Percentiles rank a stretch among this genome's conserved stretches.
phyloP scores from a whole-genome alignment of 78 protist species.

The Protostelium mycophagum region DNA sequence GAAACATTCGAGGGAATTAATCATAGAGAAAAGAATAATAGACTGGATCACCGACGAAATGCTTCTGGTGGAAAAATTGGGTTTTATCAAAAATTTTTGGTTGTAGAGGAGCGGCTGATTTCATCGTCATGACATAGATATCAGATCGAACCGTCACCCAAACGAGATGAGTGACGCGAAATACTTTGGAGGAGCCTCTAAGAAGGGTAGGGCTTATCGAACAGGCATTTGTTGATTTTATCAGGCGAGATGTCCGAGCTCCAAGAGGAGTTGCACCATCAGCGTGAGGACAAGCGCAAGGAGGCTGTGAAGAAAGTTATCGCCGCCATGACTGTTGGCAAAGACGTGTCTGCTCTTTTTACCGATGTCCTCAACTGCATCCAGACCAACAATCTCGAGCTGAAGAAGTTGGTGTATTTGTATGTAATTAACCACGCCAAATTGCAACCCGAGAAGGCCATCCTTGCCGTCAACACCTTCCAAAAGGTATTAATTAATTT shows the following conservation, averaged over 20 bases:
- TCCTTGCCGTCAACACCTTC: conserved; percentile 97
- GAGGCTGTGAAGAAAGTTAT: conserved; percentile 98
- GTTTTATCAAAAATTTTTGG: no score
- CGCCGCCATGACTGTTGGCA: conserved; percentile 99
- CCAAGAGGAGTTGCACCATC: conserved; percentile 62
- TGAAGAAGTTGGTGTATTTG: conserved; percentile 98
- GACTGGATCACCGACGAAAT: no score
- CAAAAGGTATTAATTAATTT: conserved; percentile 59
- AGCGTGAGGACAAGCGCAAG: conserved; percentile 57
- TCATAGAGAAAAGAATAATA: no score
- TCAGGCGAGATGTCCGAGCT: conserved; percentile 72
- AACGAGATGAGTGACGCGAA: neutral
- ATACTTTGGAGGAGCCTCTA: neutral
- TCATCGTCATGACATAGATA: no score
- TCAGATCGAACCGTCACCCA: no score
- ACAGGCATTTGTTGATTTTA: neutral
- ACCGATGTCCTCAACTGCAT: conserved; percentile 92
- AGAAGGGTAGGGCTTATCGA: neutral
- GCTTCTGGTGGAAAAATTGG: no score
- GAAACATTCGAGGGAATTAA: no score
- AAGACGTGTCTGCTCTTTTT: conserved; percentile 90
- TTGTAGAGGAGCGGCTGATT: no score
- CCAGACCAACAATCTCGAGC: conserved; percentile 89
- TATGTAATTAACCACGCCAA: conserved; percentile 98
- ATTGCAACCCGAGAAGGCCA: conserved; percentile 96